A percentile compares a stretch with the other conserved stretches of the same genome.
Conservation (phyloP, 192 early-diverging fungal species). For the Glomus cerebriforme region DNA sequence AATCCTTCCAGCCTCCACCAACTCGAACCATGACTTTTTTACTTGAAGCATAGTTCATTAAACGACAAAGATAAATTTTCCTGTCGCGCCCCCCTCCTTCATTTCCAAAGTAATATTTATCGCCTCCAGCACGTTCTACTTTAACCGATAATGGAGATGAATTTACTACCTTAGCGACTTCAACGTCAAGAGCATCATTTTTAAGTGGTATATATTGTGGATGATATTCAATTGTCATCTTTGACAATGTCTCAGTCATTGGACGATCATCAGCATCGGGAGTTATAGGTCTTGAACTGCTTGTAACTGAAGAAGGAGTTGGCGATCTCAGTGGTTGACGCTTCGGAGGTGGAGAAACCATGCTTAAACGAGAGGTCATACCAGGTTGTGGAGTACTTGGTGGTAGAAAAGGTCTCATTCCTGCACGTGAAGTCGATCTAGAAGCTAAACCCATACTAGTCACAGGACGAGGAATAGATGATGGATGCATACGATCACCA, state of each 20-base stretch:
- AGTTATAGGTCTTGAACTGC: conserved; percentile 1
- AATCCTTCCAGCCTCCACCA: conserved; percentile 64
- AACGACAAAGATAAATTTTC: conserved; percentile 50
- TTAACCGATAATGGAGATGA: conserved; percentile 51
- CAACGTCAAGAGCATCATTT: conserved; percentile 54
- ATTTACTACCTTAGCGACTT: conserved; percentile 57
- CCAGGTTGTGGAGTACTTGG: conserved; percentile 21
- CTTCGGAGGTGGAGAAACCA: conserved; percentile 6
- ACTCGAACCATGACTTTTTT: conserved; percentile 62
- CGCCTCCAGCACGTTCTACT: conserved; percentile 44
- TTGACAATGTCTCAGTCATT: not conserved
- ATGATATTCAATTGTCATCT: conserved; percentile 37
- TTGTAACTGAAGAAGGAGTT: conserved; percentile 27
- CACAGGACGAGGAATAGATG: conserved; percentile 31
- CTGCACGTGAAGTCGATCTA: conserved; percentile 5
- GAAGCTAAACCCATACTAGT: conserved; percentile 29
- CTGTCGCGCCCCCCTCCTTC: conserved; percentile 47
- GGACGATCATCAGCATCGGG: conserved; percentile 23
- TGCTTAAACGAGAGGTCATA: conserved; percentile 10
- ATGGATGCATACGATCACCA: conserved; percentile 2
- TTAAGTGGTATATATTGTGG: conserved; percentile 43
- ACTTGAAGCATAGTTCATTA: conserved; percentile 40
- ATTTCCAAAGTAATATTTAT: conserved; percentile 50
- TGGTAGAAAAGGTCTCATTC: conserved; percentile 22
- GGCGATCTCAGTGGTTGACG: not conserved